These are phyloP conservation scores for Lasiosphaeriaceae sp. DNA, from an alignment of 495 filamentous ascomycete genomes.

Conservation along the genomic window DNA sequence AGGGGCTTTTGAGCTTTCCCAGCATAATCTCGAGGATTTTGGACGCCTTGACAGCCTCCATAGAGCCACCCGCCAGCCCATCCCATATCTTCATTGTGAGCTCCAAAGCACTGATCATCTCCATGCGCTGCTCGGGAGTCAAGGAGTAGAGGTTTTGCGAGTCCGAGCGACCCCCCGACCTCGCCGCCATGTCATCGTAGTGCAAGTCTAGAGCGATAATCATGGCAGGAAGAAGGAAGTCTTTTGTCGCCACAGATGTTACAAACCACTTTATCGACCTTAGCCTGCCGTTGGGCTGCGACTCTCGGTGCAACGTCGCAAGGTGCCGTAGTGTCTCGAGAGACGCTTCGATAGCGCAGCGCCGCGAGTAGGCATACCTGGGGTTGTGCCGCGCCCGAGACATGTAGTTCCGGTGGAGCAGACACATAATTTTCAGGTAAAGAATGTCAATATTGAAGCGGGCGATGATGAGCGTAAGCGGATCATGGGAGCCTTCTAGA, in stretches of 20 bases:
- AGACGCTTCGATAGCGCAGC: constrained; percentile 74
- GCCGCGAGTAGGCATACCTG: constrained; percentile 75
- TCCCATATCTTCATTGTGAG: constrained; percentile 76
- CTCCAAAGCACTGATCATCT: constrained; percentile 73
- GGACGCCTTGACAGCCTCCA: constrained; percentile 84
- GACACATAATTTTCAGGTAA: constrained; percentile 76
- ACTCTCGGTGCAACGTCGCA: constrained; percentile 70
- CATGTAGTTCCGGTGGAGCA: constrained; percentile 83
- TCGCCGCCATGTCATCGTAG: constrained; percentile 40
- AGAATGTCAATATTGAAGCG: constrained; percentile 77
- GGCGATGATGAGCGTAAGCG: constrained; percentile 74
- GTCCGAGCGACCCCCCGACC: constrained; percentile 30
- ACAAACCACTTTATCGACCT: constrained; percentile 72
- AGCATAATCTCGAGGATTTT: constrained; percentile 77
- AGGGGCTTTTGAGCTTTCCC: constrained; percentile 57
- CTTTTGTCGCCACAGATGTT: constrained; percentile 70
- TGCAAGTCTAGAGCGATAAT: constrained; percentile 77
- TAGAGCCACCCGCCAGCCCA: constrained; percentile 65
- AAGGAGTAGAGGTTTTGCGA: constrained; percentile 58
- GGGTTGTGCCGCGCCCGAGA: constrained; percentile 63
- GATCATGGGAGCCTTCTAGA: constrained; percentile 69
- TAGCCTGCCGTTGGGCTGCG: constrained; percentile 65
- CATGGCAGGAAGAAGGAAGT: constrained; percentile 88
- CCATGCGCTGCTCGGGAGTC: constrained; percentile 64
- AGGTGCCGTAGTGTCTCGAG: constrained; percentile 73